These are phyloP conservation scores for Pisolithus albus DNA, from an alignment of 768 basidiomycete species.

Conservation along the genomic window DNA sequence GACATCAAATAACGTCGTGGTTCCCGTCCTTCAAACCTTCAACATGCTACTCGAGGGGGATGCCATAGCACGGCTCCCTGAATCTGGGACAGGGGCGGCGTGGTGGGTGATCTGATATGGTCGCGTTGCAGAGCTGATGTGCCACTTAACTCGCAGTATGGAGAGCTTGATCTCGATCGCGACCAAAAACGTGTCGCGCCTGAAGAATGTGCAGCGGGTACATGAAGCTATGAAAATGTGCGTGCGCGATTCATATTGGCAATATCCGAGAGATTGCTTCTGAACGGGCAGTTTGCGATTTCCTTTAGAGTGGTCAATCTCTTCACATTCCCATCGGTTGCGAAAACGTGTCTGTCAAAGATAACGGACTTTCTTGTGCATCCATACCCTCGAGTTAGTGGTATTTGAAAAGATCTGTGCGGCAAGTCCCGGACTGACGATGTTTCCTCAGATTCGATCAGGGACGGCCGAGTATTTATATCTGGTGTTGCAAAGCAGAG, in stretches of 20 bases:
- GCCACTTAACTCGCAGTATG: constrained; percentile 35
- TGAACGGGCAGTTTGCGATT: constrained; percentile 1
- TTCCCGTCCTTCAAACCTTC: constrained; percentile 78
- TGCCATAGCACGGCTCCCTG: constrained; percentile 43
- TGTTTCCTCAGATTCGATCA: constrained; percentile 54
- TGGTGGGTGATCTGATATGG: constrained; percentile 38
- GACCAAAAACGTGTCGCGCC: constrained; percentile 52
- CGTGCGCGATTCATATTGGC: constrained; percentile 8
- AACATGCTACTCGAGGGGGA: constrained; percentile 68
- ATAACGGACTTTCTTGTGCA: constrained; percentile 67
- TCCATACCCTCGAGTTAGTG: constrained; percentile 68
- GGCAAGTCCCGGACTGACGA: constrained; percentile 5
- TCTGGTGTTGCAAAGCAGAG: constrained; percentile 63
- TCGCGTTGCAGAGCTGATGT: constrained; percentile 9
- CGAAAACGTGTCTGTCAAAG: constrained; percentile 34
- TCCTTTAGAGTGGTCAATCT: constrained; percentile 56
- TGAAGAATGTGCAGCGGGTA: constrained; percentile 83
- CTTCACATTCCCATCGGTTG: constrained; percentile 43
- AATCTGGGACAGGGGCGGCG: constrained; percentile 39
- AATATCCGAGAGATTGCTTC: constrained; percentile 8
- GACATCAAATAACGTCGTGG: constrained; percentile 61
- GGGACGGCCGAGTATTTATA: constrained; percentile 82
- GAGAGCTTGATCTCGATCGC: constrained; percentile 47
- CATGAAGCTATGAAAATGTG: constrained; percentile 82
- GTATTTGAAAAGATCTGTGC: constrained; percentile 6